Percentiles rank a stretch among this genome's conserved stretches.
Conservation (phyloP, 2,329 filamentous ascomycete genomes). For the Venturia nashicola region DNA sequence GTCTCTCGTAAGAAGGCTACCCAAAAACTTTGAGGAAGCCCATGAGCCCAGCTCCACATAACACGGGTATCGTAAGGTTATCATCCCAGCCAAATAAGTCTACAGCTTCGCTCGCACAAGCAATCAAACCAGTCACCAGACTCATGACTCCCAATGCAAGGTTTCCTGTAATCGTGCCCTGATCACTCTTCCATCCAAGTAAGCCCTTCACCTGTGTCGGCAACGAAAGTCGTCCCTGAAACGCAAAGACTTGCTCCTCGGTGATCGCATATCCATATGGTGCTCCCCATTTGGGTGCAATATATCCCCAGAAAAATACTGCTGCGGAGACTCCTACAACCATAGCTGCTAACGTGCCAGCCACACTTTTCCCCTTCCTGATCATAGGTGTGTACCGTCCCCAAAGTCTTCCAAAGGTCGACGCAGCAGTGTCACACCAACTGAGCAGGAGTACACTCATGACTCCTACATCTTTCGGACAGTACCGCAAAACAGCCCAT, state of each 20-base stretch:
- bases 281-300: conserved; percentile 45
- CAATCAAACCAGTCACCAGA: conserved; percentile 76
- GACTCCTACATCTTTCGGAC: conserved; percentile 86
- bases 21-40: conserved; percentile 83
- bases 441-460: conserved; percentile 82
- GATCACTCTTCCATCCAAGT: conserved; percentile 47
- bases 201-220: conserved; percentile 46
- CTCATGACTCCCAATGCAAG: conserved; percentile 71
- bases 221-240: conserved; percentile 62
- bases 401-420: conserved; percentile 82
- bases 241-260: conserved; percentile 58
- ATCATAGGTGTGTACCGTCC: conserved; percentile 80
- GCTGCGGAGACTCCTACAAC: conserved; percentile 73
- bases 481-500: conserved; percentile 73
- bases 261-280: conserved; percentile 20
- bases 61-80: conserved; percentile 88
- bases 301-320: conserved; percentile 74
- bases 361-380: conserved; percentile 78
- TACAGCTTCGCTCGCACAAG: conserved; percentile 77
- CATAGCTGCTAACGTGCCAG: conserved; percentile 77
- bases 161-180: conserved; percentile 54
- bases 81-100: conserved; percentile 94
- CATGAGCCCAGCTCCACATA: conserved; percentile 83
- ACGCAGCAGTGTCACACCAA: conserved; percentile 97
- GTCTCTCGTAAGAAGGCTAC: not conserved